Evolutionary conservation across 2,329 filamentous ascomycete genomes (phyloP), one percentile per base, ranked within the genome.

Genomic region (Thermochaetoides dissita): DNA sequence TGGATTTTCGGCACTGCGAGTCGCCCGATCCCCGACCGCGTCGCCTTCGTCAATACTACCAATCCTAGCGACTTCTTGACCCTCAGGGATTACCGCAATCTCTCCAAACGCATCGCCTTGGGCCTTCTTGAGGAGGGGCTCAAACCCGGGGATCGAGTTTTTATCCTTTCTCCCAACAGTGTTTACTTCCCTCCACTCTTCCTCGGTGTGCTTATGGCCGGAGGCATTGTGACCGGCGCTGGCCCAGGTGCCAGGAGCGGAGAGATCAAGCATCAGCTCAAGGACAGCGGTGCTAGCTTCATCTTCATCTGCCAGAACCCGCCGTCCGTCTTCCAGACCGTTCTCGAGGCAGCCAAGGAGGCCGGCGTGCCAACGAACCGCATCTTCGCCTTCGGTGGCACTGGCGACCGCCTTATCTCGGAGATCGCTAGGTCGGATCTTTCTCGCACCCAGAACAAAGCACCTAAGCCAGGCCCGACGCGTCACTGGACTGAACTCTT

Each of bases 261-360:
- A 12, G 84, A 91, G 59, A 60, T 93, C 37, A 80, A 77, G 6
- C 81, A 84, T 57, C 85, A 91, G 59, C 65, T 91, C 32, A 67
- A 73, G 38, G 81, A 89, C 57, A 80, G 78, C 43, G 78, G 72
- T 0, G 79, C 84, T 0, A 69, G 60, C 6, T 80, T 82, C 53
- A 61, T 91, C 43, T 62, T 91, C 41, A 72, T 74, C n/a, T 71
- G 77, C 0, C 71, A 75, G 32, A 64, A 55, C 0, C 72, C 68
- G 46, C 17, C 17, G 17, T 24, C 17, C 17, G 17, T 24, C 17
- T 60, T 87, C 17, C 68, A 75, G 8, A 75, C 73, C 1, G 81
- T 78, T 0, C 55, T 85, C 4, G 75, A 79, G 46, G 84, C 84
- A 1, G 81, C 81, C 0, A 61, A 65, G 29, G 59, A 69, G 46